A percentile compares a stretch with the other conserved stretches of the same genome.
Conservation (phyloP, 768 basidiomycete genomes). For the Thelephora aurantiotincta region DNA sequence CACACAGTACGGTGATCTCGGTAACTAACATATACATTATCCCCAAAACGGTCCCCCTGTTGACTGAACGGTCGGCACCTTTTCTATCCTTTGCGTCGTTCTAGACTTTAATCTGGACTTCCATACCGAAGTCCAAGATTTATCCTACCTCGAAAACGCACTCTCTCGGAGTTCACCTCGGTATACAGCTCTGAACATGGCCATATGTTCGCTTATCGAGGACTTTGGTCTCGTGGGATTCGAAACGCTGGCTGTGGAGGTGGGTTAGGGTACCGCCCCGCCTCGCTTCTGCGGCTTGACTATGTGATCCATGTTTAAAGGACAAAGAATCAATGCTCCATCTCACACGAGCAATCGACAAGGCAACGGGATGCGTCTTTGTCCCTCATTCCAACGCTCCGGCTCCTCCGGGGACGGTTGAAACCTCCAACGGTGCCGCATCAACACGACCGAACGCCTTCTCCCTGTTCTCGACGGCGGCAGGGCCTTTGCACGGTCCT, state of each 20-base stretch:
- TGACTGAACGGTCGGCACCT: neutral
- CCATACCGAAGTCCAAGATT: conserved; percentile 96
- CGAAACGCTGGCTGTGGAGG: conserved; percentile 94
- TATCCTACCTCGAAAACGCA: conserved; percentile 72
- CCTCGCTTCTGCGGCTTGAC: neutral
- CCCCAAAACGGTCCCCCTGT: neutral
- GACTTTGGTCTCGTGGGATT: conserved; percentile 90
- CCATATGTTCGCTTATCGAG: conserved; percentile 85
- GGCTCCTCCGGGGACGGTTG: conserved; percentile 19
- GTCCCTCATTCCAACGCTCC: conserved; percentile 35
- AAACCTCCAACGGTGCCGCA: conserved; percentile 20
- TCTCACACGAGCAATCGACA: conserved; percentile 71
- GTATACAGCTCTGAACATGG: conserved; percentile 72
- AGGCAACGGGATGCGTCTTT: conserved; percentile 86
- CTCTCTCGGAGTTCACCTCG: conserved; percentile 53
- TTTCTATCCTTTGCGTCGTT: neutral
- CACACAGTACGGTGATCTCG: conserved; percentile 78
- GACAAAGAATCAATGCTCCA: conserved; percentile 94
- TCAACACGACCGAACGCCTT: conserved; percentile 48
- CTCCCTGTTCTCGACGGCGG: conserved; percentile 53
- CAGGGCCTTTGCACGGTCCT: conserved; percentile 35
- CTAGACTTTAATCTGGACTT: conserved; percentile 94
- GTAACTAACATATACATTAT: conserved; percentile 26
- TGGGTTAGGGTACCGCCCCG: conserved; percentile 18
- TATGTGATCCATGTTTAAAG: conserved; percentile 22